Evolutionary conservation across 129 eudicot species (phyloP), one percentile per base, ranked within the genome.

Genomic region (Artemisia argyi): DNA sequence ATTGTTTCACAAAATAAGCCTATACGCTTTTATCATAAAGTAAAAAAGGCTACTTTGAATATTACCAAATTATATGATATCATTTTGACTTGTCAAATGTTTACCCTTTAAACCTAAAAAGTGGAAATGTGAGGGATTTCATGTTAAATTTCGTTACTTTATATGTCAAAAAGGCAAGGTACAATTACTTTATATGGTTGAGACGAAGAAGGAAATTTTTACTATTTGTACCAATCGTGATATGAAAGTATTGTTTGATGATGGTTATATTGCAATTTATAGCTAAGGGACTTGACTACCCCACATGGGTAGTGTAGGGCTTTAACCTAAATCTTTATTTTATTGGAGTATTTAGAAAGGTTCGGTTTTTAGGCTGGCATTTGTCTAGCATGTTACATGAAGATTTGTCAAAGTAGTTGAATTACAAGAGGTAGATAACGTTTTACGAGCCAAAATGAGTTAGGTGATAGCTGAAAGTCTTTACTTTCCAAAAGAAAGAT

Each of bases 1-100:
- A 73, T 44, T 71, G 61, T 78, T 71, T 71, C 82, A 78, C 77
- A 71, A 72, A 78, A 78, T 65, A 72, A 65, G 77, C 68, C 68
- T 63, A 78, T 44, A 26, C 64, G 14, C 82, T 78, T 78, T 78
- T 71, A 78, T 71, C 82, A 78, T 64, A 18, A 64, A 78, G 77
- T 26, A 78, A 30, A 65, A 71, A 78, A 71, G 82, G 73, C 73
- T 71, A 28, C 78, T 28, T 54, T 65, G 47, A 78, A 71, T 68
- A 68, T 49, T 51, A 50, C 79, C 73, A 66, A 44, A 24, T 75
- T 46, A 66, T 46, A 17, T 66, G 57, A 75, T 66, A 66, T 57
- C 67, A 70, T 53, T 70, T 39, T 39, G 66, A 53, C 71, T 51
- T 61, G 39, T 49, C 60, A 50, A 52, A 73, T 62, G 60, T 47